Conservation (phyloP, 371 early-diverging fungal genomes). For the Apophysomyces sp. region DNA sequence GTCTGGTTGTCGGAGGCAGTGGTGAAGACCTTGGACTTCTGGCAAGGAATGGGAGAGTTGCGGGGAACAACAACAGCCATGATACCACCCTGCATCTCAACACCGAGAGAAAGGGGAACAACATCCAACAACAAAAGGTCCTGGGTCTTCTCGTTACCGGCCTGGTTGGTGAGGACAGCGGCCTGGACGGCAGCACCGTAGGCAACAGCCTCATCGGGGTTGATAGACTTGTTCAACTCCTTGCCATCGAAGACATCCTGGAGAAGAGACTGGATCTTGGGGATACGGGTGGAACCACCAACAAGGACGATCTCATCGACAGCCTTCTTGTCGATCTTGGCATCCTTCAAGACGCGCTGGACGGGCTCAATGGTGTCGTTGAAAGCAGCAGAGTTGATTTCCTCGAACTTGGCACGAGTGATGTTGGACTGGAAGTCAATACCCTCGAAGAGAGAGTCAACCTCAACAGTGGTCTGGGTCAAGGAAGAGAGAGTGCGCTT, state of each 20-base stretch:
- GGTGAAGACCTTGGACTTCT: slow-evolving; percentile 90
- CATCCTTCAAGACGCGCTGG: slow-evolving; percentile 83
- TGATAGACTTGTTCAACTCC: slow-evolving; percentile 84
- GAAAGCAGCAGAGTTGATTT: slow-evolving; percentile 87
- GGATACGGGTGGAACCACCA: slow-evolving; percentile 99
- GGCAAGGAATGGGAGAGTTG: slow-evolving; percentile 91
- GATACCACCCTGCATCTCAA: slow-evolving; percentile 93
- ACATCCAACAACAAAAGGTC: slow-evolving; percentile 85
- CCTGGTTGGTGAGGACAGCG: slow-evolving; percentile 75
- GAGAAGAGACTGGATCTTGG: slow-evolving; percentile 98
- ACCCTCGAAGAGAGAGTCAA: slow-evolving; percentile 92
- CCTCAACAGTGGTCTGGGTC: slow-evolving; percentile 82
- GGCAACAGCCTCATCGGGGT: slow-evolving; percentile 96
- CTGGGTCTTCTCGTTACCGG: slow-evolving; percentile 66
- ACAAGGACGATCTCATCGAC: slow-evolving; percentile 98
- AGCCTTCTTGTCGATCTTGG: slow-evolving; percentile 89
- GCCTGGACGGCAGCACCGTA: slow-evolving; percentile 96
- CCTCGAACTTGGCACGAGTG: slow-evolving; percentile 94
- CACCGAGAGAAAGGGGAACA: slow-evolving; percentile 88
- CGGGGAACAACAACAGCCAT: slow-evolving; percentile 80
- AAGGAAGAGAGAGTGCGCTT: slow-evolving; percentile 95
- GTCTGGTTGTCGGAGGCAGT: slow-evolving; percentile 96
- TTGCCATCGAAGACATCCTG: slow-evolving; percentile 92
- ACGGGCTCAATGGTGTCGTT: slow-evolving; percentile 84
- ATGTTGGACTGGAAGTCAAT: slow-evolving; percentile 86